phyloP scores from a whole-genome alignment of 2,329 filamentous ascomycete species.

The Exophiala bonariae region DNA sequence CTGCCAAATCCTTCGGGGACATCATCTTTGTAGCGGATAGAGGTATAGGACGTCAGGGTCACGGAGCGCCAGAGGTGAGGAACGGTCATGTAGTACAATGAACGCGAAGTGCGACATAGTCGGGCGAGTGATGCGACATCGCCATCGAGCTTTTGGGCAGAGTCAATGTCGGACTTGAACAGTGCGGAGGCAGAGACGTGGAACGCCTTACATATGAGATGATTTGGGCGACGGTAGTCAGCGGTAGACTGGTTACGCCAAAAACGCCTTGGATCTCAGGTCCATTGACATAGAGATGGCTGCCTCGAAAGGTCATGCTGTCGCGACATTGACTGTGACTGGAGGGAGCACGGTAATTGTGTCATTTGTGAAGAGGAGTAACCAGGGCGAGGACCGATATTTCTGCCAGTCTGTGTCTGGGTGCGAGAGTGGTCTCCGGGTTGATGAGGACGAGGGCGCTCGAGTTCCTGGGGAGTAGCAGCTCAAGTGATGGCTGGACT shows the following conservation, averaged over 20 bases:
- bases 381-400: too few relatives aligned
- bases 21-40: constrained; percentile 58
- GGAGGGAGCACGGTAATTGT: background rate
- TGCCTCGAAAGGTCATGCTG: constrained; percentile 21
- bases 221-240: constrained; percentile 60
- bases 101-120: constrained; percentile 59
- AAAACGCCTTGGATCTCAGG: constrained; percentile 23
- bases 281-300: constrained; percentile 21
- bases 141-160: constrained; percentile 52
- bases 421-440: too few relatives aligned
- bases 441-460: too few relatives aligned
- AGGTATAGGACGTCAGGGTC: constrained; percentile 57
- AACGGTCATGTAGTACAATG: constrained; percentile 65
- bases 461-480: too few relatives aligned
- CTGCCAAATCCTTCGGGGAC: constrained; percentile 62
- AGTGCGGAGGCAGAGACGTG: background rate
- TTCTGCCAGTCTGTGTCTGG: too few relatives aligned
- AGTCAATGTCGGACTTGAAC: constrained; percentile 2
- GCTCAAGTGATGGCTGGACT: too few relatives aligned
- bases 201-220: constrained; percentile 50
- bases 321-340: constrained; percentile 11
- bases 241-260: constrained; percentile 43
- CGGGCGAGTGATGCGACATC: constrained; percentile 59
- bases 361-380: too few relatives aligned
- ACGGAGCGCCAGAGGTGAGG: constrained; percentile 61